phyloP scores from a whole-genome alignment of 352 stramenopile genomes.

The Elongisporangium anandrum region DNA sequence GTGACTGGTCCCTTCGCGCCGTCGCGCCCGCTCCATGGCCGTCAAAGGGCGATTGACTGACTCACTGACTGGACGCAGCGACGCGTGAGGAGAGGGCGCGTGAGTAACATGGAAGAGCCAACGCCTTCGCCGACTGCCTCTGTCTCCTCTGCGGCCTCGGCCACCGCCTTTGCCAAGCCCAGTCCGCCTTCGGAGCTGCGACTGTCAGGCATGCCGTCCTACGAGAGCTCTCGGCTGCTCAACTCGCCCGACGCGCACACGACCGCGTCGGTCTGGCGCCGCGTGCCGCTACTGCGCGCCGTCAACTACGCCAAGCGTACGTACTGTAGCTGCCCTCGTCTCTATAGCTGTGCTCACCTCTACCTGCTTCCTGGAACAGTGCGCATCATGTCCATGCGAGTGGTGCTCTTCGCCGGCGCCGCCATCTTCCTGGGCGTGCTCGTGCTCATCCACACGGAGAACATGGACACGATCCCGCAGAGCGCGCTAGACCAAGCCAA shows the following conservation, averaged over 20 bases:
- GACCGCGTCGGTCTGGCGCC: not conserved
- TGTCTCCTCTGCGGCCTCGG: not conserved
- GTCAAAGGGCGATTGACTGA: not conserved
- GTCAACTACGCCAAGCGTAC: conserved; percentile 27
- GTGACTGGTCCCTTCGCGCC: not conserved
- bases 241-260: not conserved
- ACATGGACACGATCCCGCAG: conserved; percentile 36
- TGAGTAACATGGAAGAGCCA: not conserved
- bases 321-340: not conserved
- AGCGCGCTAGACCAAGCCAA: conserved; percentile 46
- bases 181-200: not conserved
- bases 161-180: not conserved
- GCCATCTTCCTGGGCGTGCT: conserved; percentile 53
- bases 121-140: not conserved
- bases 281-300: conserved; percentile 26
- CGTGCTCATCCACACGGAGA: conserved; percentile 69
- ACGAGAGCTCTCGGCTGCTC: not conserved
- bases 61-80: not conserved
- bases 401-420: conserved; percentile 40
- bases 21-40: not conserved
- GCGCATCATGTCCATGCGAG: conserved; percentile 30
- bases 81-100: not conserved
- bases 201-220: not conserved
- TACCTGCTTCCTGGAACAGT: conserved; percentile 9
- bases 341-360: not conserved